Evolutionary conservation across 495 filamentous ascomycete species (phyloP).

Genomic region (Trichoderma asperelloides): DNA sequence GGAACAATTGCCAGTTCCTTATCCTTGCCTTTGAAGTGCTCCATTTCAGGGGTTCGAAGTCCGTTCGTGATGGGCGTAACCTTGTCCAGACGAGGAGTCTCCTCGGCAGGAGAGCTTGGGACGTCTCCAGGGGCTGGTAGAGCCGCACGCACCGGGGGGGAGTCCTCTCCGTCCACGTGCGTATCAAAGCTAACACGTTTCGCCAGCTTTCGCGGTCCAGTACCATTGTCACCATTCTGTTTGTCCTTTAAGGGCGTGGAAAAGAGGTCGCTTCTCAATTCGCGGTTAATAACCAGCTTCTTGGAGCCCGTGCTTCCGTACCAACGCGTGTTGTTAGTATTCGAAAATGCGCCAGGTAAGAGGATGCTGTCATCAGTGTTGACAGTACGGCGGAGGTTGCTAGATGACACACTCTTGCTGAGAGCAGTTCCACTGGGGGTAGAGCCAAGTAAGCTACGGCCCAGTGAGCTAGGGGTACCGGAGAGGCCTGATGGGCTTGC

Average conservation of each 20-base stretch:
- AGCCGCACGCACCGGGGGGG: not conserved
- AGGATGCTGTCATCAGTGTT: slow-evolving; percentile 69
- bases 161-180: slow-evolving; percentile 23
- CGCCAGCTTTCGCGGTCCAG: slow-evolving; percentile 52
- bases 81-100: slow-evolving; percentile 19
- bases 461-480: slow-evolving; percentile 59
- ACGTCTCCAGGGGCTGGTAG: slow-evolving; percentile 5
- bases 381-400: slow-evolving; percentile 52
- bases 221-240: slow-evolving; percentile 26
- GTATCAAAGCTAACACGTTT: slow-evolving; percentile 90
- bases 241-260: slow-evolving; percentile 43
- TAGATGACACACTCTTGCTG: slow-evolving; percentile 54
- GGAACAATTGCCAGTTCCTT: slow-evolving; percentile 66
- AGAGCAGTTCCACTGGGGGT: slow-evolving; percentile 45
- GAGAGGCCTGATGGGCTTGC: slow-evolving; percentile 48
- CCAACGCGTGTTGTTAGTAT: slow-evolving; percentile 47
- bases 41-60: slow-evolving; percentile 51
- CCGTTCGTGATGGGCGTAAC: not conserved
- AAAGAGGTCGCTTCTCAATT: slow-evolving; percentile 72
- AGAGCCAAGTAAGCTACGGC: slow-evolving; percentile 57
- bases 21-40: slow-evolving; percentile 56
- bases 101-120: not conserved
- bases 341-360: slow-evolving; percentile 75
- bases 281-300: slow-evolving; percentile 81
- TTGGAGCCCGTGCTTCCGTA: slow-evolving; percentile 61